Conservation (phyloP, 129 eudicot species). For the Scalesia atractyloides region DNA sequence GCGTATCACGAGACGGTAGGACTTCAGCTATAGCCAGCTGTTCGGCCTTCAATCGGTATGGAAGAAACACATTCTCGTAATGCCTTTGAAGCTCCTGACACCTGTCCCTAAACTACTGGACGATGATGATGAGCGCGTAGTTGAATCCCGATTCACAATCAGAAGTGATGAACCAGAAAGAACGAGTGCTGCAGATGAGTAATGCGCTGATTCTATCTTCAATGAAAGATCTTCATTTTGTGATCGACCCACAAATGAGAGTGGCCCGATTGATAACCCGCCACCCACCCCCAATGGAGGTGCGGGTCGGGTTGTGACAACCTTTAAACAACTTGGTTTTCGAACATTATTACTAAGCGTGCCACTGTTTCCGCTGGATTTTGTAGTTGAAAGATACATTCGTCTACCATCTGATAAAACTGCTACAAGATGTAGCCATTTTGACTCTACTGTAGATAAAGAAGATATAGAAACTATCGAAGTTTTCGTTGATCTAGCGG, state of each 20-base stretch:
- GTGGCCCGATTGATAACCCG: constrained; percentile 75
- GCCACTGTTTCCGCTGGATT: constrained; percentile 45
- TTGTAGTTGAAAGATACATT: constrained; percentile 84
- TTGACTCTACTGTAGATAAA: constrained; percentile 82
- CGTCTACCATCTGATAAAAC: constrained; percentile 97
- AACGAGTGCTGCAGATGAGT: constrained; percentile 83
- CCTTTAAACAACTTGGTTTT: constrained; percentile 85
- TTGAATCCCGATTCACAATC: constrained; percentile 66
- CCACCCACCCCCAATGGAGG: constrained; percentile 92
- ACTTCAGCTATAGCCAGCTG: constrained; percentile 93
- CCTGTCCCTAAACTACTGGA: constrained; percentile 65
- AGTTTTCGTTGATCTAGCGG: constrained; percentile 62
- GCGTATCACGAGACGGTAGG: constrained; percentile 81
- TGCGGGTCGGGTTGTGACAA: constrained; percentile 86
- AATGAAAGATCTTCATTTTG: constrained; percentile 79
- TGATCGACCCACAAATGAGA: constrained; percentile 68
- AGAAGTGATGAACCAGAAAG: constrained; percentile 94
- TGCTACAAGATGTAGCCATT: constrained; percentile 92
- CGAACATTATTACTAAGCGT: constrained; percentile 46
- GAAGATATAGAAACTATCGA: constrained; percentile 95
- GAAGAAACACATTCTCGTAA: constrained; percentile 87
- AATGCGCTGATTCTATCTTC: constrained; percentile 87
- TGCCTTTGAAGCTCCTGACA: constrained; percentile 74
- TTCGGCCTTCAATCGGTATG: constrained; percentile 88
- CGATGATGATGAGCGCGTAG: constrained; percentile 57